Evolutionary conservation across 768 basidiomycete genomes (phyloP), one percentile per base, ranked within the genome.

Genomic region (Wakefieldia striispora): DNA sequence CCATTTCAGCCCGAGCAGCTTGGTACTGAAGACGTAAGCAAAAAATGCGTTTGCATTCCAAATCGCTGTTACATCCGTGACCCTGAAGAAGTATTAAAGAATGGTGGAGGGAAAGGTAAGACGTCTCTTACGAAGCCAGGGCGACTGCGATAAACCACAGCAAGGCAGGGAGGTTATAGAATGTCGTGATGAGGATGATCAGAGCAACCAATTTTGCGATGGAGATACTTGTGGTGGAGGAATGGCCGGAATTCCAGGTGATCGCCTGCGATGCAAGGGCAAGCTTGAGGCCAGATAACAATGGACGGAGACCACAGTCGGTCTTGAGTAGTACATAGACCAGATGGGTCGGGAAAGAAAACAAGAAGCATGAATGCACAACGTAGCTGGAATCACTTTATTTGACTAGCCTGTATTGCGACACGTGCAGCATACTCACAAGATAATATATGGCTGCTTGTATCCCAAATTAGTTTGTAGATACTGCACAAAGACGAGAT

Each of bases 41-140:
- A 92, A 94, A 72, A 97, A 94, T 1, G 90, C 86, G 59, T 88
- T 90, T 8, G 88, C 84, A 63, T 95, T 95, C 83, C 89, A 92
- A 23, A 93, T 81, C 17, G 83, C 82, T 72, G 91, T 95, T 23
- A 94, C 82, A 68, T 94, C 91, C 56, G 84, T 86, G 23, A 92
- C 75, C 20, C 92, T 91, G 53, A 23, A 49, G 44, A 42, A 50
- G 23, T 35, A 21, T 58, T 48, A 51, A 55, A 16, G 31, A 34
- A n/a, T 23, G 40, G 12, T 23, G 51, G 34, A 21, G 19, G 12
- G 35, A 45, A 6, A 47, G 40, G 11, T 19, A 38, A 36, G 19
- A 26, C 35, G 38, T 36, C 89, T 71, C n/a, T n/a, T 67, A 91
- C 89, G 88, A 80, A 29, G 88, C 75, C 19, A 89, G 64, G 6